Conservation (phyloP, 495 filamentous ascomycete genomes). For the Lasiosphaeris hirsuta region DNA sequence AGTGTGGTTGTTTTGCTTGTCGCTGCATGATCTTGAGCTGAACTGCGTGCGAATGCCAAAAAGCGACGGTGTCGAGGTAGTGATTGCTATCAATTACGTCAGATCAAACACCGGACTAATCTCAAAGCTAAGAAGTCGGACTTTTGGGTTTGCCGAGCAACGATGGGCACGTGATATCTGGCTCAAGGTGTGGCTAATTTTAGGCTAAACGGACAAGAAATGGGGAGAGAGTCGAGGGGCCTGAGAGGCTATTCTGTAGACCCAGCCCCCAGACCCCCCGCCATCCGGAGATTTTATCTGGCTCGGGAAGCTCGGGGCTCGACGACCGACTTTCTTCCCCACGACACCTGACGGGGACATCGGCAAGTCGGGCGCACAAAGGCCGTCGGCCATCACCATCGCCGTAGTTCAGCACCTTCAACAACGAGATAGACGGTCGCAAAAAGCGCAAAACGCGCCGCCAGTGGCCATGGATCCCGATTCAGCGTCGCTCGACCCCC, state of each 20-base stretch:
- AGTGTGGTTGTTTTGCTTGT: not conserved
- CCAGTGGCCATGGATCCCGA: conserved; percentile 14
- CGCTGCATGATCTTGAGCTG: not conserved
- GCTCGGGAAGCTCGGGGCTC: conserved; percentile 1
- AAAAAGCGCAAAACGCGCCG: not conserved
- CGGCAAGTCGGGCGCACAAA: conserved; percentile 22
- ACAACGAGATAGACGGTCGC: not conserved
- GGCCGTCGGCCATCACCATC: conserved; percentile 18
- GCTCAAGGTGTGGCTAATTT: too few species aligned
- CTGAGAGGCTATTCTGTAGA: too few species aligned
- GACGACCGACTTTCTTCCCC: conserved; percentile 6
- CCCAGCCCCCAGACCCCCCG: too few species aligned
- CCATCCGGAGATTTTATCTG: not conserved
- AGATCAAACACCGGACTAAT: too few species aligned
- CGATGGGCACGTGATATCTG: too few species aligned
- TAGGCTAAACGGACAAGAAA: conserved; percentile 1
- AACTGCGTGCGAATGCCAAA: too few species aligned
- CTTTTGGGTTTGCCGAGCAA: too few species aligned
- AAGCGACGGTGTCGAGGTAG: too few species aligned
- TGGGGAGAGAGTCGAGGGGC: too few species aligned
- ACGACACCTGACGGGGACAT: conserved; percentile 15
- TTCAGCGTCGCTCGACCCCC: conserved; percentile 18
- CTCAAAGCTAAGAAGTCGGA: too few species aligned
- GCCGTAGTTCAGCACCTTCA: not conserved
- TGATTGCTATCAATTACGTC: too few species aligned